Evolutionary conservation across 2,329 filamentous ascomycete genomes (phyloP), one percentile per base, ranked within the genome.

Genomic region (Calonectria naviculata): DNA sequence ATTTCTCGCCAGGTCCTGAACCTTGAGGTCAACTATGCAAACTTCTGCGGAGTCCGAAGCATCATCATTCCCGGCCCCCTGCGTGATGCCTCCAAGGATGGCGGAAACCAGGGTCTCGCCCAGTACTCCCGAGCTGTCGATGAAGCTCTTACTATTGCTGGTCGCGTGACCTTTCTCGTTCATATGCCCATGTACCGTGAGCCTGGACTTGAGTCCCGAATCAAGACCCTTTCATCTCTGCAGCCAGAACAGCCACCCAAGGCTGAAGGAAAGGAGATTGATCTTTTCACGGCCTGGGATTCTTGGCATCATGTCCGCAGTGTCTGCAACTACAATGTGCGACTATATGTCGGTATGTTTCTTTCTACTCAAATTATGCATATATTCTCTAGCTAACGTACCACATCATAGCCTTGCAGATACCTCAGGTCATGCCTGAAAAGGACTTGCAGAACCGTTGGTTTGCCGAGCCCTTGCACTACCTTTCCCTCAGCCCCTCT

Each of bases 1-100:
- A 89, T 98, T 70, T 98, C 96, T 41, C 91, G 94, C 52, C 96
- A 98, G 84, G 93, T 97, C 8, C 87, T 99, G 73, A 95, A 95
- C 80, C 88, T 98, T 44, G 97, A 99, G 81, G 89, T 98, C 58
- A 94, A 95, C 60, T 99, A 98, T 84, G 97, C 97, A 74, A 95
- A 95, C 73, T 99, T 98, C 84, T 98, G 95, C 79, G 97, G 97
- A 41, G 89, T 97, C 58, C 91, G 92, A 67, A 97, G 93, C 82
- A 88, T 98, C 70, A 86, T 98, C 62, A 87, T 99, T 34, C 92
- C 93, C 2, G 95, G 95, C 0, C 97, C 97, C 4, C 89, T 89
- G 74, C 84, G 90, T 17, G 90, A 93, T 74, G 87, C 90, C 68
- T 87, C 88, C 68, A 87, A 87, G 67, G 81, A 86, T 71, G 82